These are phyloP conservation scores for Austropuccinia psidii DNA, from an alignment of 1,284 basidiomycete species.

Conservation along the genomic window DNA sequence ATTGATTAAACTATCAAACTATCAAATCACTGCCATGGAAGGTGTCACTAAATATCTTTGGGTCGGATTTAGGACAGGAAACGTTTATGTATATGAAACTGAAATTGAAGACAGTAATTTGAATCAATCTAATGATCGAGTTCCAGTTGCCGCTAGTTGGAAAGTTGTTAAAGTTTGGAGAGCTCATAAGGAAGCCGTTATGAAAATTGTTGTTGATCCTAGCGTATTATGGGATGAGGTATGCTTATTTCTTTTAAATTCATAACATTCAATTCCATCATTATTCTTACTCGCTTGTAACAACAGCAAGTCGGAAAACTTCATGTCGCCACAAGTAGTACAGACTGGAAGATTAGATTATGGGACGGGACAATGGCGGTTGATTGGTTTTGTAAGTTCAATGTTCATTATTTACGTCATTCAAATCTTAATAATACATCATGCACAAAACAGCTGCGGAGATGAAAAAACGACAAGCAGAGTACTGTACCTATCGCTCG, in stretches of 20 bases:
- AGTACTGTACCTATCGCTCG: constrained; percentile 71
- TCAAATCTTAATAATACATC: neutral
- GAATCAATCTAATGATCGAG: constrained; percentile 51
- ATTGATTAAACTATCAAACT: constrained; percentile 30
- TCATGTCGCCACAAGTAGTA: constrained; percentile 31
- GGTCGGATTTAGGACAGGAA: constrained; percentile 43
- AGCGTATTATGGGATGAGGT: constrained; percentile 34
- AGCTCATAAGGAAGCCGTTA: constrained; percentile 66
- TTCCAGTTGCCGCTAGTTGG: constrained; percentile 70
- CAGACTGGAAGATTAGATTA: constrained; percentile 30
- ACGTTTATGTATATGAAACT: constrained; percentile 42
- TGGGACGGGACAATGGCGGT: constrained; percentile 33
- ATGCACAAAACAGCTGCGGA: constrained; percentile 57
- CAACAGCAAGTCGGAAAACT: constrained; percentile 56
- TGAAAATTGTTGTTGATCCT: constrained; percentile 59
- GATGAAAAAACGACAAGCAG: constrained; percentile 62
- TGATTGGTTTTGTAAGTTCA: constrained; percentile 19
- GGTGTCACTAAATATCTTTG: constrained; percentile 45
- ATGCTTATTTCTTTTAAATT: constrained; percentile 47
- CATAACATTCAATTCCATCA: constrained; percentile 54
- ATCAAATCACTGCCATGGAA: constrained; percentile 42
- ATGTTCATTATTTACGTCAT: neutral
- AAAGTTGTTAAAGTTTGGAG: constrained; percentile 79
- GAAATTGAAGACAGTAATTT: neutral
- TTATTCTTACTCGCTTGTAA: constrained; percentile 69